Percentiles rank a stretch among this genome's conserved stretches.
phyloP scores from a whole-genome alignment of 139 green algal genomes.

The Tetradesmus lagerheimii region DNA sequence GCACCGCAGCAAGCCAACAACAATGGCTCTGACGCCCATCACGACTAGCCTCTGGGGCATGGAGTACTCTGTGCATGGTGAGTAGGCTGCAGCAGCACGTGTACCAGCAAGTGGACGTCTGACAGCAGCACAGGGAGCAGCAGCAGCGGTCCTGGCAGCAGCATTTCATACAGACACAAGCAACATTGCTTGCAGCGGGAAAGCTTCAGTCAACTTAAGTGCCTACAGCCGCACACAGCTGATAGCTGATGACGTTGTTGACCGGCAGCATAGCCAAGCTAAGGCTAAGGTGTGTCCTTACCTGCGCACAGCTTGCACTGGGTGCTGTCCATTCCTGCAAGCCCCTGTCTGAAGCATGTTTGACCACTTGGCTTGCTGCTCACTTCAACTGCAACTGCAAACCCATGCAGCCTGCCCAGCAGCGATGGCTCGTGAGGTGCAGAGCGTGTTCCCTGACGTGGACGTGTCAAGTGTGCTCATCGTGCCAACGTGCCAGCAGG shows the following conservation, averaged over 20 bases:
- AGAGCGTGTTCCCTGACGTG: conserved; percentile 62
- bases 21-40: conserved; percentile 39
- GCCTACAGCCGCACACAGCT: no score
- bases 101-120: background rate
- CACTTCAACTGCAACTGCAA: no score
- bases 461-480: conserved; percentile 68
- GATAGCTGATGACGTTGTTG: no score
- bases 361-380: no score
- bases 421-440: conserved; percentile 51
- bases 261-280: no score
- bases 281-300: no score
- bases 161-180: background rate
- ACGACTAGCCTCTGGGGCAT: conserved; percentile 69
- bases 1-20: background rate
- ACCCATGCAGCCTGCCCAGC: conserved; percentile 56
- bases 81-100: conserved; percentile 39
- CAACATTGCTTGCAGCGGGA: background rate
- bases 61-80: conserved; percentile 83
- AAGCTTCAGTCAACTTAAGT: no score
- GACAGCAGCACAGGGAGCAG: background rate
- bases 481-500: conserved; percentile 90
- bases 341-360: background rate
- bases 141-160: background rate
- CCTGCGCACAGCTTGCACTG: no score
- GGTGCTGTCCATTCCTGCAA: no score